Base-by-base conservation (phyloP, 257 asterid species). In the Avicennia marina region DNA sequence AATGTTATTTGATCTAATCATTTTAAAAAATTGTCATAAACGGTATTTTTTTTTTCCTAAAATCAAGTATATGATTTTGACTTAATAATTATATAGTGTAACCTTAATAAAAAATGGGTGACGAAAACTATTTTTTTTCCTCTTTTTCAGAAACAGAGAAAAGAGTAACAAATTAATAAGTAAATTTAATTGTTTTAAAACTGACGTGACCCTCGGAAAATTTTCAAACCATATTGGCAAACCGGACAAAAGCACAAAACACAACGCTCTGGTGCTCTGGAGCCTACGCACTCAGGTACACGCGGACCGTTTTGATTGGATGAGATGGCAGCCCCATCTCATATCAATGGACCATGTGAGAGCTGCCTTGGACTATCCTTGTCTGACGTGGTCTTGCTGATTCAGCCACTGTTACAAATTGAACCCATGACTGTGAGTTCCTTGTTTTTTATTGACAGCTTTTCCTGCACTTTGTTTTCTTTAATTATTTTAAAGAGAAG, bases 261-360 rank as follows among this genome's bases (percentile, higher is more conserved):
- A 17, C 57, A 11, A 26, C 0, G 58, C 48, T 43, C 70, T 45
- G 63, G 7, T 10, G 20, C 50, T 4, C 22, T 51, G 27, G 41
- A 57, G 40, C 29, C 53, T 4, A 33, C 59, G 19, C 19, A 11
- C 36, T 1, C 61, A 40, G 51, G 32, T 7, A n/a, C 38, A n/a
- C 36, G 20, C 13, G 11, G 62, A 10, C 42, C 39, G 27, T 29
- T 60, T 38, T 60, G 66, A 45, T 47, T 19, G n/a, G n/a, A n/a
- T 19, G 27, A 12, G 29, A 49, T 48, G 11, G 40, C 63, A 44
- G 21, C 67, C 61, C 54, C 4, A 52, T 1, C 44, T n/a, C n/a
- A n/a, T n/a, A n/a, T n/a, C n/a, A 50, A 41, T 48, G 20, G 48
- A 31, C 61, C 69, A 68, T 56, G 69, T 67, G 72, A 54, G 67